Conservation (phyloP, 2,329 filamentous ascomycete genomes). For the Fonsecaea nubica region DNA sequence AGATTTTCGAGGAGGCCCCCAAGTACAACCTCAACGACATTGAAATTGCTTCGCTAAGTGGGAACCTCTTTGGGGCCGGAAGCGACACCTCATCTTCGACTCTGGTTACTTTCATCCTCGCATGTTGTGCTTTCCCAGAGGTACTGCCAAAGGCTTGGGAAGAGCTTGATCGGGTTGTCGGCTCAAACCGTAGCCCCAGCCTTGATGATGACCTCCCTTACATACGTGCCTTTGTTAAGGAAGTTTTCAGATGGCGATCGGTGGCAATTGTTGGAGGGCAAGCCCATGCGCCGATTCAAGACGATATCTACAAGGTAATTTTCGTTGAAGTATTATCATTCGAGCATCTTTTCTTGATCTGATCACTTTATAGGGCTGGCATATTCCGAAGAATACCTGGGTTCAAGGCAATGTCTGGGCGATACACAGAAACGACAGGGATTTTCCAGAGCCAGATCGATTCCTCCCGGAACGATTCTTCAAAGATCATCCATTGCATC, state of each 20-base stretch:
- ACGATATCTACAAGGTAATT: slow-evolving; percentile 56
- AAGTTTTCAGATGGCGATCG: slow-evolving; percentile 54
- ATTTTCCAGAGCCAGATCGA: slow-evolving; percentile 57
- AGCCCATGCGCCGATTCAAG: slow-evolving; percentile 57
- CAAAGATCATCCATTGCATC: slow-evolving; percentile 39
- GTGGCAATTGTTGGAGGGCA: slow-evolving; percentile 48
- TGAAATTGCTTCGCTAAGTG: slow-evolving; percentile 57
- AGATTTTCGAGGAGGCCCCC: slow-evolving; percentile 56
- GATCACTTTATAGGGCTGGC: slow-evolving; percentile 47
- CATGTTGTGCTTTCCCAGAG: slow-evolving; percentile 48
- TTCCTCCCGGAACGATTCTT: slow-evolving; percentile 52
- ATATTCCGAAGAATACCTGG: slow-evolving; percentile 57
- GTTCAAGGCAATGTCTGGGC: slow-evolving; percentile 55
- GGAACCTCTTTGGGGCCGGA: slow-evolving; percentile 49
- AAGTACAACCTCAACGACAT: slow-evolving; percentile 55
- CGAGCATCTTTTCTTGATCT: too few relatives aligned
- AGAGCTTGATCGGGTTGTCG: slow-evolving; percentile 60
- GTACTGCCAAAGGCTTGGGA: slow-evolving; percentile 55
- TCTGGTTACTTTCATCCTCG: slow-evolving; percentile 42
- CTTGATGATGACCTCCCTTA: slow-evolving; percentile 60
- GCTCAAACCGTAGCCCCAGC: slow-evolving; percentile 54
- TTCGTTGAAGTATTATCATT: slow-evolving; percentile 26
- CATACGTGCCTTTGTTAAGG: slow-evolving; percentile 62
- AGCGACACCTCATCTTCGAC: slow-evolving; percentile 44
- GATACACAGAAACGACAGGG: slow-evolving; percentile 44